Base-by-base conservation (phyloP, 2,329 filamentous ascomycete species). In the Alternaria incomplexa region DNA sequence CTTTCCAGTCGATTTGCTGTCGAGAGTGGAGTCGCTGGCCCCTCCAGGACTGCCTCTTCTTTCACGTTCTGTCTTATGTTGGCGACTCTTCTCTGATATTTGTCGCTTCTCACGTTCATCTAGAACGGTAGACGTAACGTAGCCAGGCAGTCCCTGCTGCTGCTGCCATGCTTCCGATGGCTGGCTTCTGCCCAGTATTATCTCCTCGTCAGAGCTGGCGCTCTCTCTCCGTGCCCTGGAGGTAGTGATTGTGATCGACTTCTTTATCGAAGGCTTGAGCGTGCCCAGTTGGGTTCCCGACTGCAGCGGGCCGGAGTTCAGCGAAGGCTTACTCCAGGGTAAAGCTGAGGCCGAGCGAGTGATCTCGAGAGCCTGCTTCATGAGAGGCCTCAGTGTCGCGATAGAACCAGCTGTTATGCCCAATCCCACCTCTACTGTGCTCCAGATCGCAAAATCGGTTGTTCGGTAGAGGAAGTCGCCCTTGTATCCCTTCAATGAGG, bases 401-500 rank as follows among this genome's bases (percentile, higher is more conserved):
- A 76, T 73, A 30, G 67, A 74, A 48, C 73, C 71, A 12, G 73
- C 73, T 45, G 72, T 68, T 58, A 76, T 73, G 10, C 71, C 73
- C 8, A 76, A 55, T 22, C 73, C 73, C 45, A 72, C 64, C 64
- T 76, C 73, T 3, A 74, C 67, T 5, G 69, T 71, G 28, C 69
- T 74, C 73, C 73, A 77, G 43, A 77, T 75, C 23, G 74, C 73
- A 30, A 77, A 76, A 55, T 77, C 71, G 17, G 68, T 69, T 3
- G 74, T 77, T 30, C 67, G 65, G 40, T 73, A 74, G 47, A 77
- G 74, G 48, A 77, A 77, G 45, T 77, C 73, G n/a, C 69, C 69
- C 45, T 73, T 72, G 58, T 73, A 73, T 13, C 62, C 66, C 40
- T 68, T 63, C 54, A 77, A 67, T 4, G 71, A 64, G 3, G 53